Base-by-base conservation (phyloP, 768 basidiomycete genomes). In the Rhodotorula kratochvilovae region DNA sequence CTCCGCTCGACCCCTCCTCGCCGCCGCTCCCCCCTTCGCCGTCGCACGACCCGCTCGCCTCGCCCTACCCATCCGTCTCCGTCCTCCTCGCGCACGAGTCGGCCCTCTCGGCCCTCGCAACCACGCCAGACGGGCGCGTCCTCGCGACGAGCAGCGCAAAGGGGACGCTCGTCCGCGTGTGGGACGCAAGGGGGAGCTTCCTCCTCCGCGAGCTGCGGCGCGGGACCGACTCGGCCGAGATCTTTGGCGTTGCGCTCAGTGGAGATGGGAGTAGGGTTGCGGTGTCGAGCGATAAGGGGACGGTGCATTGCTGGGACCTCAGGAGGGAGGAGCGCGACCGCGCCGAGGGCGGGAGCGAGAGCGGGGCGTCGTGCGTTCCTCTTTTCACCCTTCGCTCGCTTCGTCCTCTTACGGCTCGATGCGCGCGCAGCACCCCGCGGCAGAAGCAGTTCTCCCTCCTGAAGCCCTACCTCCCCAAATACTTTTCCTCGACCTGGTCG, bases 401-500 rank as follows among this genome's bases (percentile, higher is more conserved):
- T 42, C 8, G 8, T 39, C 39, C 39, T 6, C 39, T 39, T 6
- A 39, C 39, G 39, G 61, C 46, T 54, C 59, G 71, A 39, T 69
- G 54, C 1, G 0, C 58, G 31, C 31, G 13, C 60, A 66, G 64
- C 11, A 91, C 90, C 55, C 92, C 93, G 77, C 90, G 90, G 50
- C 90, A 90, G 70, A 92, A 90, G 13, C 86, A 89, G 12, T 84
- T 94, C 75, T 91, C 89, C 1, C 87, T 89, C 8, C 81, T 95
- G 58, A 86, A 88, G 25, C 88, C 89, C 6, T 92, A 88, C 78
- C 81, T 95, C 17, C 92, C 92, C 27, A 90, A 89, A 72, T 95
- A 95, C 79, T 93, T 96, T 78, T 87, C 88, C 77, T 93, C 91
- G n/a, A 89, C 93, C 80, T 95, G 92, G 93, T 94, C 92, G 0